Evolutionary conservation across 2,329 filamentous ascomycete genomes (phyloP), one percentile per base, ranked within the genome.

Genomic region (Tolypocladium inflatum): DNA sequence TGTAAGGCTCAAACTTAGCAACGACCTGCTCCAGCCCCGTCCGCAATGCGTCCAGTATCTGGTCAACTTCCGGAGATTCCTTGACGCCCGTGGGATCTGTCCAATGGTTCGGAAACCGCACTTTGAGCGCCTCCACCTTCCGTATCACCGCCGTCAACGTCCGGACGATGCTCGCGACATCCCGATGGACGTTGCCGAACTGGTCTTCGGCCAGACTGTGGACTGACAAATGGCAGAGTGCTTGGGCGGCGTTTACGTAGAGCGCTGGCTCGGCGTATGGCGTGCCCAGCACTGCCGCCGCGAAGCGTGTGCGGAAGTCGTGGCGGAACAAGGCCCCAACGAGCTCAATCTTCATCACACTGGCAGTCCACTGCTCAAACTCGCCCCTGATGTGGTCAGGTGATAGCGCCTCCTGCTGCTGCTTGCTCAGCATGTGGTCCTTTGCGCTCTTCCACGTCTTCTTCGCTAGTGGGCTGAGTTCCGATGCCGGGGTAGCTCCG

Each of bases 121-220:
- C 70, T 62, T 85, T 79, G 67, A 95, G 91, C 1, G 69, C 74
- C 66, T 96, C 87, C 4, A 96, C 75, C 63, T 84, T 84, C 57
- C 76, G 80, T 58, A 91, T 85, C 0, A 89, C 85, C 0, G 71
- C 65, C 0, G 90, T 92, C 60, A 95, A 83, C 1, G 85, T 83
- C 53, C 87, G 83, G 55, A 97, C 83, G 58, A 96, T 86, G 54
- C 74, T 75, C 1, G 89, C 84, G 2, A 97, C 85, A 62, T 94
- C 89, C 50, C 85, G 80, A 63, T 95, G 88, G n/a, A 95, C 93
- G 64, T 90, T 89, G 17, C 93, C 93, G 67, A 86, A 94, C 53
- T 81, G 81, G 69, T 97, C 93, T 71, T 97, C 92, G 4, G 78
- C 76, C 57, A 97, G 74, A 71, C 89, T 93, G 61, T 82, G 82